Conservation (phyloP, 192 early-diverging fungal genomes). For the Geranomyces variabilis region DNA sequence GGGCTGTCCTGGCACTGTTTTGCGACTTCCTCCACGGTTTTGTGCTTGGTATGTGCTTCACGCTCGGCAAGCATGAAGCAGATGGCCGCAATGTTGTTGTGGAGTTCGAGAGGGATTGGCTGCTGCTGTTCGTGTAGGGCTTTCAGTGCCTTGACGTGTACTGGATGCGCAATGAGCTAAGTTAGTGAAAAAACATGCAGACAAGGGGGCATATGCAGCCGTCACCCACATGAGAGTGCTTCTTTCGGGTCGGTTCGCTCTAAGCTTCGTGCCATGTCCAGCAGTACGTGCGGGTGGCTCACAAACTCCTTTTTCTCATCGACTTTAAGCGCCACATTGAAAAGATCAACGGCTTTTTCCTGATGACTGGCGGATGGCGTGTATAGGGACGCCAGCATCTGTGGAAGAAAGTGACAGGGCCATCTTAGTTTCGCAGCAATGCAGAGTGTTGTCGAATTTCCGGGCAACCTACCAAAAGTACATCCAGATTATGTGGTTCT, state of each 20-base stretch:
- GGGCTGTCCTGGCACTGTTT: constrained; percentile 31
- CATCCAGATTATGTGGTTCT: constrained; percentile 49
- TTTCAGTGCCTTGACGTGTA: constrained; percentile 39
- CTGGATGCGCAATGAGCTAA: constrained; percentile 9
- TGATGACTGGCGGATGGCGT: constrained; percentile 4
- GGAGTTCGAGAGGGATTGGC: constrained; percentile 62
- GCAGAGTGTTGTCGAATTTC: too few species aligned
- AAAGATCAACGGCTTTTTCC: constrained; percentile 1
- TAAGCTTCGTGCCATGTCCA: constrained; percentile 13
- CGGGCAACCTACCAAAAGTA: constrained; percentile 25
- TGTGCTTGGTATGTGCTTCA: background rate
- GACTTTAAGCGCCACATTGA: background rate
- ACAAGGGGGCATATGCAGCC: background rate
- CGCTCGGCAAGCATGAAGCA: constrained; percentile 63
- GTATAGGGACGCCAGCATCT: constrained; percentile 24
- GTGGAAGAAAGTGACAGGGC: too few species aligned
- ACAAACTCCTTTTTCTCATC: constrained; percentile 1
- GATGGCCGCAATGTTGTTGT: constrained; percentile 87
- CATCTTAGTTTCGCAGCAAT: too few species aligned
- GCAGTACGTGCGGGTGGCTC: background rate
- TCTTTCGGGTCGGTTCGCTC: constrained; percentile 10
- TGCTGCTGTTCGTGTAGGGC: constrained; percentile 25
- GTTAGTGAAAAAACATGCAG: background rate
- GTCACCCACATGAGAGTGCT: constrained; percentile 2
- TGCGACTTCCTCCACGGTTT: constrained; percentile 37